Evolutionary conservation across 2,329 filamentous ascomycete species (phyloP).

Genomic region (Botryotinia globosa): DNA sequence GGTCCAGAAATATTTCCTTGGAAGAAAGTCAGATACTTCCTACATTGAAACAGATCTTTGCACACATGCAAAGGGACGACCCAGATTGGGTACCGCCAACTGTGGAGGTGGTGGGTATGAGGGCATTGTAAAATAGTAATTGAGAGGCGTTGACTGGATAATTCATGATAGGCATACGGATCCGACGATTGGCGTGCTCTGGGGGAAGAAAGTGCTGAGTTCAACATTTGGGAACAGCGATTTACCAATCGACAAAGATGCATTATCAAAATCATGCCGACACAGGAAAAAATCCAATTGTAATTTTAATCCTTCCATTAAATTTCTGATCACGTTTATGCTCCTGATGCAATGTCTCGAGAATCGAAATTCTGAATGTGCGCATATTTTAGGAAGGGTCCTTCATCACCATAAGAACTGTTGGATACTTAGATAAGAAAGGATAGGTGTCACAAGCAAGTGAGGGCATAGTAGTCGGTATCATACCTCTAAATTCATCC

Average conservation of each 20-base stretch:
- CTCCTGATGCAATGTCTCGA: not conserved
- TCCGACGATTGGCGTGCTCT: too few species aligned
- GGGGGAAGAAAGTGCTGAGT: not conserved
- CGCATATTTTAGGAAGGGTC: not conserved
- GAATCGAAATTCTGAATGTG: not conserved
- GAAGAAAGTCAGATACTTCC: not conserved
- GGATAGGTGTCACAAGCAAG: not conserved
- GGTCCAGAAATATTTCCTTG: not conserved
- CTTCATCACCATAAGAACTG: not conserved
- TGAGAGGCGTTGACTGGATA: too few species aligned
- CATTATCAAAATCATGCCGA: not conserved
- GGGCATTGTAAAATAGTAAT: not conserved
- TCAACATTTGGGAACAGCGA: slow-evolving; percentile 37
- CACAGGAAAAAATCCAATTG: not conserved
- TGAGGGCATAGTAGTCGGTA: not conserved
- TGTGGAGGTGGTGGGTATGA: not conserved
- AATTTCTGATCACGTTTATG: not conserved
- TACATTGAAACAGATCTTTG: not conserved
- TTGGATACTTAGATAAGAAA: not conserved
- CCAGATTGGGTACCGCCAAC: not conserved
- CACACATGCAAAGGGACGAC: not conserved
- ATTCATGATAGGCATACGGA: not conserved
- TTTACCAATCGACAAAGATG: not conserved
- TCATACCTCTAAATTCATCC: not conserved
- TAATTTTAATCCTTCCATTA: not conserved